Evolutionary conservation across 2,329 filamentous ascomycete genomes (phyloP).

Genomic region (Akanthomyces muscarius): DNA sequence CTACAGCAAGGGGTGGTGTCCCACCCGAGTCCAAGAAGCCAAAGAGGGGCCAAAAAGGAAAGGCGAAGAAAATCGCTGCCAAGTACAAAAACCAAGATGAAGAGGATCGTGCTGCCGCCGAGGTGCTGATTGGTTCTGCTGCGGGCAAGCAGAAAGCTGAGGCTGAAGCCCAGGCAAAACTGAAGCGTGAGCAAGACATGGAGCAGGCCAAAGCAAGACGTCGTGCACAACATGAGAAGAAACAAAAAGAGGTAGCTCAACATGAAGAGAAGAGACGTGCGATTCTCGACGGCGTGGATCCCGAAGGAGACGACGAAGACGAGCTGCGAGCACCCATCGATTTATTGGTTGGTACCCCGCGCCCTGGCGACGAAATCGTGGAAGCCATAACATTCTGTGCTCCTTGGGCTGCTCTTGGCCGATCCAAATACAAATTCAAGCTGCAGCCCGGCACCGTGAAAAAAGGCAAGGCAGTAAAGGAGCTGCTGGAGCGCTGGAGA

Average conservation of each 20-base stretch:
- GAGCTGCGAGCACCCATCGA: slow-evolving; percentile 58
- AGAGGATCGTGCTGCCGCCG: slow-evolving; percentile 79
- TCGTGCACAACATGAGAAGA: slow-evolving; percentile 72
- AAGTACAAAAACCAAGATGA: slow-evolving; percentile 96
- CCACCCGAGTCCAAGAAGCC: slow-evolving; percentile 37
- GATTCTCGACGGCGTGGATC: slow-evolving; percentile 56
- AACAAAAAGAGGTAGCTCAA: slow-evolving; percentile 70
- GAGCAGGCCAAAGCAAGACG: slow-evolving; percentile 71
- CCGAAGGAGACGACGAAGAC: slow-evolving; percentile 56
- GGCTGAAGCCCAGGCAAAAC: slow-evolving; percentile 64
- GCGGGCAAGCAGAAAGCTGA: slow-evolving; percentile 63
- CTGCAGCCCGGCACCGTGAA: slow-evolving; percentile 85
- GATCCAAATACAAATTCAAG: slow-evolving; percentile 92
- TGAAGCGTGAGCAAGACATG: slow-evolving; percentile 64
- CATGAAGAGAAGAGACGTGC: slow-evolving; percentile 66
- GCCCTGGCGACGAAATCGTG: slow-evolving; percentile 78
- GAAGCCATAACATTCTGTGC: slow-evolving; percentile 62
- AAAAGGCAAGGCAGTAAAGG: slow-evolving; percentile 91
- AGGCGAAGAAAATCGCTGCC: slow-evolving; percentile 79
- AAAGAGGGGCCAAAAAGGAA: slow-evolving; percentile 73
- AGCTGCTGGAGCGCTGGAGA: slow-evolving; percentile 81
- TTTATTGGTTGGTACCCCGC: slow-evolving; percentile 69
- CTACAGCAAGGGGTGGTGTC: background rate
- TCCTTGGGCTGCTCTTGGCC: slow-evolving; percentile 59
- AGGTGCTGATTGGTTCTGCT: slow-evolving; percentile 78